Base-by-base conservation (phyloP, 495 filamentous ascomycete species). In the Aspergillus bertholletiae region DNA sequence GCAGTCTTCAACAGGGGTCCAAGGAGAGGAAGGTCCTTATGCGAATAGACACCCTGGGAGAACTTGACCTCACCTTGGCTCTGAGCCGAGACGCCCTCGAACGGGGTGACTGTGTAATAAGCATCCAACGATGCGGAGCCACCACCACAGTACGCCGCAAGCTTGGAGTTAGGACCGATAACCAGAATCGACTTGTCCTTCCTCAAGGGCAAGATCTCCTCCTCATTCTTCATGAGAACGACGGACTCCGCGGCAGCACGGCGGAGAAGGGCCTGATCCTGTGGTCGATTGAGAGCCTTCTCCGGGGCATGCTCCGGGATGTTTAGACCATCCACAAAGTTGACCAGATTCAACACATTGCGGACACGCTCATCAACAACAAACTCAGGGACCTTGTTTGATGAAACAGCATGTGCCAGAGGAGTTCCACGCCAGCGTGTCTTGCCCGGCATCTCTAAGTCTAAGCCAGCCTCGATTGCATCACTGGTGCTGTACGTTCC, bases 111-210 rank as follows among this genome's bases (percentile, higher is more conserved):
- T 18, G 80, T 84, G 67, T 94, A 93, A 66, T 96, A 93, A 4
- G 90, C 85, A 55, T 85, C 84, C 26, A 95, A 70, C 45, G 83
- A 86, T 1, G 90, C 89, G 56, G 87, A 92, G 8, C 91, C 89
- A 53, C 91, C 91, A 37, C 91, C 90, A 48, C 87, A 85, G 47
- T 87, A 87, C 32, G 88, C 85, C 0, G 89, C 87, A 46, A 86
- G 72, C 58, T 88, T 88, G 30, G 88, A 80, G 63, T 92, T 93
- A 13, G 89, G 89, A 6, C 89, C 89, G 53, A 96, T 94, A 27
- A 94, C 78, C 7, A 89, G 84, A 43, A 93, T 77, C 44, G 78
- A 76, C 28, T 81, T 79, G 20, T 79, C 74, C 57, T 80, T 84
- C 46, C 79, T 81, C 15, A 93, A 68, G 2, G 89, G 89, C 6